Base-by-base conservation (phyloP, 2,329 filamentous ascomycete genomes). In the Aspergillus ochraceus region DNA sequence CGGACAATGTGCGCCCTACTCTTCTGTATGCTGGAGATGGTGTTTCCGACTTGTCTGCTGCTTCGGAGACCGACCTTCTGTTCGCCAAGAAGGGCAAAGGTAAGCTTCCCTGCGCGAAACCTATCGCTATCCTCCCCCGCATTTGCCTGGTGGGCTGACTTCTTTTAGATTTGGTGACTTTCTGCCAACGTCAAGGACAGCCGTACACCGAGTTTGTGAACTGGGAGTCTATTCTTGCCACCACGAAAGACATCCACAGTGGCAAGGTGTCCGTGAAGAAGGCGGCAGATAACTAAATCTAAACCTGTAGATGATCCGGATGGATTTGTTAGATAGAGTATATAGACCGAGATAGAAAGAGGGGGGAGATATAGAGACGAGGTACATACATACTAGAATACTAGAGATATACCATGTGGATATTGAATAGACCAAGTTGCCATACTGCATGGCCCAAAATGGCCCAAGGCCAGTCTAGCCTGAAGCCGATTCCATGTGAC, bases 1-100 rank as follows among this genome's bases (percentile, higher is more conserved):
- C 91, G 0, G 81, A 81, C 14, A 75, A 81, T 32, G 78, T 90
- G 70, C 84, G 92, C 47, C 95, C 95, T 2, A 88, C 87, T 45
- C 86, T 98, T 79, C 92, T 98, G 76, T 99, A 99, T 71, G 94
- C 95, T 32, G 95, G 95, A 60, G 94, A 98, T 69, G 94, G 94
- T 52, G 92, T 97, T 4, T 96, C 91, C 2, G 94, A 98, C 74
- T 82, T 98, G 55, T 96, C 91, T 26, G 95, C 94, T 9, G 94
- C 95, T 3, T 88, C 90, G 68, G 93, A 98, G 81, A 97, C 93
- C 2, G 92, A 98, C 74, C 79, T 98, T 56, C 82, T 98, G 39
- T 98, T 98, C 71, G 94, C 94, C 55, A 97, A 97, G 83, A 89
- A 90, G 65, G 94, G 92, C 22, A 88, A 91, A 75, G 91, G 90